Evolutionary conservation across 768 basidiomycete species (phyloP).

Genomic region (Leucocoprinus sp.): DNA sequence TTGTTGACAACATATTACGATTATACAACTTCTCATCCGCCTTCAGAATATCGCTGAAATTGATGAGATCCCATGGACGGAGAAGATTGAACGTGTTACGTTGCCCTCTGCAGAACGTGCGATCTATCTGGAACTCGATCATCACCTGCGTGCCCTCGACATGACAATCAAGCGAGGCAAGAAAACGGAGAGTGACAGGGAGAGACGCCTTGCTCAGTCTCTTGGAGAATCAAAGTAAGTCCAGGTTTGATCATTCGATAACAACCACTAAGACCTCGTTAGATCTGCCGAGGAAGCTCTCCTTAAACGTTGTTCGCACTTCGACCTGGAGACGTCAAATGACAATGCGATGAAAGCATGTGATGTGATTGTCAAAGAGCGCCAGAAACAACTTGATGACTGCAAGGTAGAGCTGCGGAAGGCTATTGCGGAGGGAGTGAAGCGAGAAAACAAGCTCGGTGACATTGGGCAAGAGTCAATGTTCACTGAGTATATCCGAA

Average conservation of each 20-base stretch:
- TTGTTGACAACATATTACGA: neutral
- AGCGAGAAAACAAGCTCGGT: conserved; percentile 61
- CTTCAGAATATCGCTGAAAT: conserved; percentile 89
- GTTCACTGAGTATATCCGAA: conserved; percentile 71
- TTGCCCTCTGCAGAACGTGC: conserved; percentile 92
- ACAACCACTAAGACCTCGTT: neutral
- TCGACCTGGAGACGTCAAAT: conserved; percentile 68
- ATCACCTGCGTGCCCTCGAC: conserved; percentile 84
- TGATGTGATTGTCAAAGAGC: conserved; percentile 82
- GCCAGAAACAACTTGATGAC: conserved; percentile 68
- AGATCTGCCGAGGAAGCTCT: conserved; percentile 90
- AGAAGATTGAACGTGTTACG: conserved; percentile 51
- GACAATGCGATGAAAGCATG: conserved; percentile 86
- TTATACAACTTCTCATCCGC: conserved; percentile 10
- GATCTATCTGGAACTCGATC: conserved; percentile 91
- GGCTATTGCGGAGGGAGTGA: conserved; percentile 57
- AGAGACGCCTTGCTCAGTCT: conserved; percentile 78
- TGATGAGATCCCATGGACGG: conserved; percentile 82
- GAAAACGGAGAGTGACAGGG: conserved; percentile 77
- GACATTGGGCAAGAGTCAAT: conserved; percentile 60
- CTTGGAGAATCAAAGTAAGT: conserved; percentile 85
- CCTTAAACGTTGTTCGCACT: conserved; percentile 92
- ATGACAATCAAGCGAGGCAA: conserved; percentile 65
- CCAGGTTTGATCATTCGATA: conserved; percentile 1
- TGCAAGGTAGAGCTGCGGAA: conserved; percentile 67